phyloP scores from a whole-genome alignment of 2,329 filamentous ascomycete genomes.

The Aspergillus neoniger region DNA sequence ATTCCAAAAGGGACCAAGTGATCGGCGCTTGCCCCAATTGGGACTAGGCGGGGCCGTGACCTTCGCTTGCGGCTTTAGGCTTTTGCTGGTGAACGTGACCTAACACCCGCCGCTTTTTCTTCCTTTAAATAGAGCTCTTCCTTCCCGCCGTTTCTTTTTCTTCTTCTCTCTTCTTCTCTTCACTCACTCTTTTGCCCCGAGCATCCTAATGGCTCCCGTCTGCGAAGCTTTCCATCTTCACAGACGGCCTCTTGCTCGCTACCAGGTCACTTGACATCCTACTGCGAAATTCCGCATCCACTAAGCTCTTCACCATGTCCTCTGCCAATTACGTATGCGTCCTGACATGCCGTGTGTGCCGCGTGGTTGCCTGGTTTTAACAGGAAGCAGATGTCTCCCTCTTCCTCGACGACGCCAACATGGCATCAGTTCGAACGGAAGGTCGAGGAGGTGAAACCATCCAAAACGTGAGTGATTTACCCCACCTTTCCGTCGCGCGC shows the following conservation, averaged over 20 bases:
- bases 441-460: conserved; percentile 79
- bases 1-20: background rate
- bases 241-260: conserved; percentile 30
- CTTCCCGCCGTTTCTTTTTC: conserved; percentile 23
- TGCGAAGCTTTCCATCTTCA: conserved; percentile 36
- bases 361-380: conserved; percentile 38
- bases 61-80: conserved; percentile 34
- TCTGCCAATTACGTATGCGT: conserved; percentile 46
- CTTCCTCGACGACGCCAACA: conserved; percentile 69
- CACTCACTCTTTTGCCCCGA: conserved; percentile 10
- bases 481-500: conserved; percentile 21
- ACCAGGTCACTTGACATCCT: conserved; percentile 20
- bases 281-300: conserved; percentile 3
- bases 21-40: conserved; percentile 22
- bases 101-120: conserved; percentile 25
- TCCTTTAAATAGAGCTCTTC: conserved; percentile 15
- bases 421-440: conserved; percentile 77
- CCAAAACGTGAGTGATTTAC: conserved; percentile 74
- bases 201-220: conserved; percentile 38
- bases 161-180: conserved; percentile 22
- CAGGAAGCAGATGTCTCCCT: conserved; percentile 64
- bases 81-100: conserved; percentile 20
- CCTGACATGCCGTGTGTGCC: conserved; percentile 35
- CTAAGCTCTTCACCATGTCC: conserved; percentile 34
- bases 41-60: conserved; percentile 32